A percentile compares a stretch with the other conserved stretches of the same genome.
These are phyloP conservation scores for Truncatella angustata DNA, from an alignment of 2,329 filamentous ascomycete genomes.

Conservation along the genomic window DNA sequence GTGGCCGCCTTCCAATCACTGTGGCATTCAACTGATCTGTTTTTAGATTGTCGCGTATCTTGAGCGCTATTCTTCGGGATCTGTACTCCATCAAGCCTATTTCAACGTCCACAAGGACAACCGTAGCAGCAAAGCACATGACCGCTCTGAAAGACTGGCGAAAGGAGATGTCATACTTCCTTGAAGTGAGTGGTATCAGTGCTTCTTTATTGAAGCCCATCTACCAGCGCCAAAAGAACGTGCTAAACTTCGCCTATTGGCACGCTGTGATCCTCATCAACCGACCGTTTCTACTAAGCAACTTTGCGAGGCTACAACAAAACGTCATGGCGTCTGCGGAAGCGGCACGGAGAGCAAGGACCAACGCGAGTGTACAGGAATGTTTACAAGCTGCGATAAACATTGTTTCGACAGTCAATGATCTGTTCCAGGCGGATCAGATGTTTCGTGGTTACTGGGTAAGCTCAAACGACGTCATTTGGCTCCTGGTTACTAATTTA, in stretches of 20 bases:
- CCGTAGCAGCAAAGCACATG: constrained; percentile 39
- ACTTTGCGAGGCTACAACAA: constrained; percentile 20
- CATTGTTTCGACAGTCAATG: constrained; percentile 36
- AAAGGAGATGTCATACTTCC: constrained; percentile 39
- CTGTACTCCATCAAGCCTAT: constrained; percentile 37
- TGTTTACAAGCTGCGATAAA: constrained; percentile 39
- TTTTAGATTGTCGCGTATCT: constrained; percentile 36
- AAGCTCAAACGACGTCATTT: constrained; percentile 12
- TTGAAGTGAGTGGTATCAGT: constrained; percentile 39
- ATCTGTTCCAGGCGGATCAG: constrained; percentile 31
- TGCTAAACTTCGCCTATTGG: constrained; percentile 32
- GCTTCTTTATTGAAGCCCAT: constrained; percentile 42
- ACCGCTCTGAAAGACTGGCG: constrained; percentile 43
- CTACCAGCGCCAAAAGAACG: constrained; percentile 42
- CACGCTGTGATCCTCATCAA: constrained; percentile 32
- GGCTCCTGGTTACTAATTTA: not conserved
- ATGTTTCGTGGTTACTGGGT: constrained; percentile 42
- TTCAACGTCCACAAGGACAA: constrained; percentile 17
- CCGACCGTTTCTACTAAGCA: constrained; percentile 29
- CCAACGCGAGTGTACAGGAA: constrained; percentile 19
- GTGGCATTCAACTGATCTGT: not conserved
- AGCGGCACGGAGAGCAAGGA: constrained; percentile 13
- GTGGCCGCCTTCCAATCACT: not conserved
- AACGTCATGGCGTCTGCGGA: constrained; percentile 13
- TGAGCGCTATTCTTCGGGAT: constrained; percentile 41